Evolutionary conservation across 2,329 filamentous ascomycete genomes (phyloP).

Genomic region (Mycocentrospora acerina): DNA sequence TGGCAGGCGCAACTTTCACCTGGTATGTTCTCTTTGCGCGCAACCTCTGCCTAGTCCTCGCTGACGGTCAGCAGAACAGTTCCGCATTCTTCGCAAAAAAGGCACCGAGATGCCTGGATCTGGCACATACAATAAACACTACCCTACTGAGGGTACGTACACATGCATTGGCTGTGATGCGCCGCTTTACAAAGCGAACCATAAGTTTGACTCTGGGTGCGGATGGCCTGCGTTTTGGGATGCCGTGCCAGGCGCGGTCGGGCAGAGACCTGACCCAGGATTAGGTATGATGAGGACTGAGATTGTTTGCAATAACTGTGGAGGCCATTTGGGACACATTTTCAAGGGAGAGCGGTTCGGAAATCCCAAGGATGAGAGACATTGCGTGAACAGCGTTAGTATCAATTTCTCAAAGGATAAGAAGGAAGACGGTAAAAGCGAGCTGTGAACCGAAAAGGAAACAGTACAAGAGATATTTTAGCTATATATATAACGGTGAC

Average conservation of each 20-base stretch:
- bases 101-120: slow-evolving; percentile 82
- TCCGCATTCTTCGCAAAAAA: slow-evolving; percentile 87
- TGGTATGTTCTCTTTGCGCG: slow-evolving; percentile 48
- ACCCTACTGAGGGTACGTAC: slow-evolving; percentile 75
- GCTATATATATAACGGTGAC: slow-evolving; percentile 9
- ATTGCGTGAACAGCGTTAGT: slow-evolving; percentile 94
- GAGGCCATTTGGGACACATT: slow-evolving; percentile 86
- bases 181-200: slow-evolving; percentile 86
- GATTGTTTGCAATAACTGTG: slow-evolving; percentile 93
- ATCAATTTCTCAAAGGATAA: slow-evolving; percentile 79
- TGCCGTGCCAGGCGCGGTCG: slow-evolving; percentile 87
- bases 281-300: slow-evolving; percentile 86
- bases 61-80: slow-evolving; percentile 70
- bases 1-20: slow-evolving; percentile 83
- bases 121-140: slow-evolving; percentile 86
- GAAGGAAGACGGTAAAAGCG: slow-evolving; percentile 48
- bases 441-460: slow-evolving; percentile 3
- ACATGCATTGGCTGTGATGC: slow-evolving; percentile 82
- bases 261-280: slow-evolving; percentile 71
- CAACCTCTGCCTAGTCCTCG: neutral
- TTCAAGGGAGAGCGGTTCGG: slow-evolving; percentile 85
- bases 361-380: slow-evolving; percentile 90
- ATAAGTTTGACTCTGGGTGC: slow-evolving; percentile 96
- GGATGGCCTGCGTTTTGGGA: slow-evolving; percentile 99
- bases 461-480: slow-evolving; percentile 5